Base-by-base conservation (phyloP, 106 monocot genomes). In the Dendrobium chrysotoxum region DNA sequence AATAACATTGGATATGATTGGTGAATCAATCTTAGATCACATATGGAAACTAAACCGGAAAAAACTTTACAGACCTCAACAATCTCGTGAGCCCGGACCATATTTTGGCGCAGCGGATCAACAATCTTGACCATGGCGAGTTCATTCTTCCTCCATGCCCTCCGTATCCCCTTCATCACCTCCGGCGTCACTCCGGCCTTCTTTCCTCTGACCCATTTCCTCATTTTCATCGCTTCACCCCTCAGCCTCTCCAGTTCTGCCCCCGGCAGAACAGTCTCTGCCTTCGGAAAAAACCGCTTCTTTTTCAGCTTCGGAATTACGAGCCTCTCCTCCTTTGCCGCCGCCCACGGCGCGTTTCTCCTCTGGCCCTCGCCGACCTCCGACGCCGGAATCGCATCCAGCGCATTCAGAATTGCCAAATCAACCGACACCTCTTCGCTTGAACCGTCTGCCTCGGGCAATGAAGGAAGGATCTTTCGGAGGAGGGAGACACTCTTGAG, bases 1-100 rank as follows among this genome's bases (percentile, higher is more conserved):
- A 35, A 35, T 35, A 35, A 35, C 35, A 35, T 35, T 35, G 2
- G 2, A 35, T 35, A 35, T 35, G 35, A 35, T 35, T 35, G 35
- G 3, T 35, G 35, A 35, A 35, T 35, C 35, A 35, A 23, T 28
- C 28, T 8, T 68, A 4, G 28, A 39, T 72, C 35, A 13, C 11
- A 72, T 13, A 1, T 72, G 1, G 0, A 72, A 35, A 79, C 3
- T 39, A 44, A 4, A 65, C 0, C 1, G 30, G 16, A 46, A 18
- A 45, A 50, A 65, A 54, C 8, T 35, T 35, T 5, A 47, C 81
- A 72, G 5, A 97, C 97, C 97, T 97, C 97, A 15, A 89, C 54
- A 70, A 97, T 94, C 86, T 97, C 97, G 28, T 83, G 81, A 2
- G 94, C 94, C 13, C 97, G 81, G 75, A 91, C 94, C 94, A 94